These are phyloP conservation scores for Dictyostelium intermedium DNA, from an alignment of 78 protist species.

Conservation along the genomic window DNA sequence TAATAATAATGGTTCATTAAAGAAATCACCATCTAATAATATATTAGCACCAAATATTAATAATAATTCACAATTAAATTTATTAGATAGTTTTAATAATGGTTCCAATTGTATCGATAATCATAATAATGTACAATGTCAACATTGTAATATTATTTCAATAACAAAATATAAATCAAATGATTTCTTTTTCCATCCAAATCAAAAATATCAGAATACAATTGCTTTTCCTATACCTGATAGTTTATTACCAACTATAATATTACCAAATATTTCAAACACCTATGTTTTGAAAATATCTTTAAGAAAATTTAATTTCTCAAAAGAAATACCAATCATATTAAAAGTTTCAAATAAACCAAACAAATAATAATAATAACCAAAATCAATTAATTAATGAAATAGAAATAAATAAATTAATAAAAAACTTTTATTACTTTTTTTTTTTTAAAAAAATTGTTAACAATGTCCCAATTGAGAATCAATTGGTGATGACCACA, in stretches of 20 bases:
- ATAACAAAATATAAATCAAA: slow-evolving; percentile 14
- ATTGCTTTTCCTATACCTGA: slow-evolving; percentile 16
- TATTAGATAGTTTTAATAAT: neutral
- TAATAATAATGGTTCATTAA: neutral
- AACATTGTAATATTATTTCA: neutral
- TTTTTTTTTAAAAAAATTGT: neutral
- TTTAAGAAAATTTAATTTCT: neutral
- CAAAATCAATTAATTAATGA: no score
- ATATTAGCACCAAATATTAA: neutral
- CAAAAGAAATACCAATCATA: neutral
- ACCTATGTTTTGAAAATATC: slow-evolving; percentile 16
- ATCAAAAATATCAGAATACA: neutral
- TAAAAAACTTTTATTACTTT: no score
- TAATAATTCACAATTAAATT: neutral
- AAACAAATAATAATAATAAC: no score
- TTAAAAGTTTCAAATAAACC: neutral
- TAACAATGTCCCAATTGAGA: neutral
- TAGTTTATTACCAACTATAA: slow-evolving; percentile 16
- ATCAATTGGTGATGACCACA: slow-evolving; percentile 11
- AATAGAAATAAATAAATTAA: no score
- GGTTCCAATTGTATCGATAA: neutral
- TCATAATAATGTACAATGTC: neutral
- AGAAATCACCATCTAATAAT: neutral
- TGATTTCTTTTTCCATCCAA: neutral
- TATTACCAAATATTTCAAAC: slow-evolving; percentile 27